Base-by-base conservation (phyloP, 805 yeast species). In the Metschnikowia baotianmanensis region DNA sequence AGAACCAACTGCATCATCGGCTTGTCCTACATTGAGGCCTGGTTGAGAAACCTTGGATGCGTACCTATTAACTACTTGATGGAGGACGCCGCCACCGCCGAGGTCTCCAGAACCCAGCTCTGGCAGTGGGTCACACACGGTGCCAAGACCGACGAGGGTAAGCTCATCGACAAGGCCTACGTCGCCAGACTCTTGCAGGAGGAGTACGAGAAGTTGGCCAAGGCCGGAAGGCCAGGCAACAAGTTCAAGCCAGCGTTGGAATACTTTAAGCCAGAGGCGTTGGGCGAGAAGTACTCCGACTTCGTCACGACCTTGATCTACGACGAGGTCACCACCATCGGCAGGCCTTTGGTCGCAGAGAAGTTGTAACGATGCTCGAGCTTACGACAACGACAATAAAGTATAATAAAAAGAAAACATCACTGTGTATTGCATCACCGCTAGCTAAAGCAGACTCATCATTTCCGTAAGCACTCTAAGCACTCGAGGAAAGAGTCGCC, bases 51-150 rank as follows among this genome's bases (percentile, higher is more conserved):
- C 45, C 67, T 80, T 39, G 95, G 95, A 12, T 85, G 93, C 73
- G 90, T 83, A 46, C 91, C 95, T 51, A 85, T 85, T 62, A 84
- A 85, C 69, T 78, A 80, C 61, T 71, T 85, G 63, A 85, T 85
- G 95, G 95, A 85, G 65, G 95, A 85, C 63, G 95, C 95, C 21
- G 93, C 93, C 24, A 85, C 95, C 36, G 91, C 93, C 29, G 95
- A 85, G 65, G 95, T 85, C 28, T 82, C 90, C 26, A 77, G 93
- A 68, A 76, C 88, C 46, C 91, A 84, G 65, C 71, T 85, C 52
- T 82, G 82, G 74, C 88, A 86, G 59, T 85, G 95, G 95, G 85
- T 81, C 38, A 82, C 80, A 44, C 90, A 85, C 59, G 77, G 78
- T 32, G 83, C 79, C 32, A 65, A 59, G 41, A 72, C 78, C 40